Evolutionary conservation across 148 eudicot genomes (phyloP), one percentile per base, ranked within the genome.

Genomic region (Amaranthus palmeri): DNA sequence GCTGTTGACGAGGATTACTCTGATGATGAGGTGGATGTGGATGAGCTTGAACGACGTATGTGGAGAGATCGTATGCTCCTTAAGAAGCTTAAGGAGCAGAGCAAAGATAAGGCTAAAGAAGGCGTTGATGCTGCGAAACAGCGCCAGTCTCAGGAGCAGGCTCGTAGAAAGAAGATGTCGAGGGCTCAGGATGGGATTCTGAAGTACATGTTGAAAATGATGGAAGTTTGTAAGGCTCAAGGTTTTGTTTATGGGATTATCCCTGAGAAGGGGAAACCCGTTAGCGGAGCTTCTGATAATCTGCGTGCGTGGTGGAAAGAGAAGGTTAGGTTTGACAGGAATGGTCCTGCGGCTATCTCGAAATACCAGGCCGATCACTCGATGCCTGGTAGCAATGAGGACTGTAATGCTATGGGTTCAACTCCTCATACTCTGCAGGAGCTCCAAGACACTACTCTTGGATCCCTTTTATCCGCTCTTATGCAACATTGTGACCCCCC

Each of bases 271-370:
- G 90, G 90, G 9, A 86, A 86, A 7, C 87, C 90, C 5, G 90
- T 86, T 4, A 84, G 84, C 8, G 90, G 90, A 44, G 85, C 90
- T 10, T 86, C 90, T 44, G 90, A 86, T 46, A 86, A 84, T 80
- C 85, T 86, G 12, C 85, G 90, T 4, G 87, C 84, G 3, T 86
- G 90, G 90, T 86, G 90, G 90, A 86, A 86, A 41, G 90, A 86
- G 47, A 86, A 86, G 18, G 90, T 86, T 56, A 67, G 87, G 25
- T 86, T 86, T 62, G 90, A 86, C 53, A 43, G 87, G 70, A 84
- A 84, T 45, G 90, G 87, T 8, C 90, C 90, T 4, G 87, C 87
- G 70, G 87, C 90, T 42, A 84, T 86, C 50, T 50, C 87, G 2
- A 84, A 84, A 65, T 86, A 84, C 62, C 82, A 84, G 54, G 79